These are phyloP conservation scores for Penicillium sclerotiorum DNA, from an alignment of 2,329 filamentous ascomycete genomes.

Conservation along the genomic window DNA sequence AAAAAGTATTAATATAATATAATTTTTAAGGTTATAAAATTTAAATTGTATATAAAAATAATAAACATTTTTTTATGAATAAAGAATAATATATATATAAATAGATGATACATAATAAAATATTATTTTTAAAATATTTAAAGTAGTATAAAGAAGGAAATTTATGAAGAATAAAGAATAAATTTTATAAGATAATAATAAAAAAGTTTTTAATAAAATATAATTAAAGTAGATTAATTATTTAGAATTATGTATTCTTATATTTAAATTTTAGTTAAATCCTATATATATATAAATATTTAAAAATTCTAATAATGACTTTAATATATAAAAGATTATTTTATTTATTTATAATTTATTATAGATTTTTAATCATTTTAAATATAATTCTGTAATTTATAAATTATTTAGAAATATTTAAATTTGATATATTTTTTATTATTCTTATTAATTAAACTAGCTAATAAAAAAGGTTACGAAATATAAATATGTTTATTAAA, in stretches of 20 bases:
- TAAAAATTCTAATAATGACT: not conserved
- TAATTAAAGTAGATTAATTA: not conserved
- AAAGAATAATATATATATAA: not conserved
- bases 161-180: too few species aligned
- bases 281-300: not conserved
- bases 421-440: too few species aligned
- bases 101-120: not conserved
- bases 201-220: not conserved
- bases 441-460: too few species aligned
- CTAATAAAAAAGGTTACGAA: too few species aligned
- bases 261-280: not conserved
- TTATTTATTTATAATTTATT: not conserved
- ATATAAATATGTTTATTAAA: too few species aligned
- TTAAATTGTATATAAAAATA: too few species aligned
- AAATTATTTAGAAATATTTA: too few species aligned
- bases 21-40: too few species aligned
- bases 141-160: too few species aligned
- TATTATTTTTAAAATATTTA: too few species aligned
- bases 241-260: not conserved
- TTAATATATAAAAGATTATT: slow-evolving; percentile 1
- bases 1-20: too few species aligned
- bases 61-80: too few species aligned
- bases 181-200: not conserved
- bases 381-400: not conserved
- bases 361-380: not conserved